Base-by-base conservation (phyloP, 106 monocot genomes). In the Chionographis japonica region DNA sequence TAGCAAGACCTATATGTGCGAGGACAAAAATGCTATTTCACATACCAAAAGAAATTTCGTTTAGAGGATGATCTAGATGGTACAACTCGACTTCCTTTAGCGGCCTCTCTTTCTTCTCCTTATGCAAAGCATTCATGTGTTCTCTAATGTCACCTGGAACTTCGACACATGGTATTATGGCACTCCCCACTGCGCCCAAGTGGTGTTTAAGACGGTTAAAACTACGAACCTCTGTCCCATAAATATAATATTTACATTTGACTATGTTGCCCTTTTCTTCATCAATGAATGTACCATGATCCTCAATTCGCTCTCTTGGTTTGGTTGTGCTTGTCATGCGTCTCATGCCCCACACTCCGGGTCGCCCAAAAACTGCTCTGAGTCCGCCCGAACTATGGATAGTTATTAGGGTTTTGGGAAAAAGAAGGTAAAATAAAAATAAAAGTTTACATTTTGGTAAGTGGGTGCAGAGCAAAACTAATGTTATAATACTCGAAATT, bases 181-280 rank as follows among this genome's bases (percentile, higher is more conserved):
- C 78, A 36, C 52, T 72, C 3, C 78, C 78, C 11, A 78, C 1
- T 4, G 49, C 78, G 52, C 40, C 78, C 16, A 78, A 54, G 42
- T 78, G 78, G 35, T 78, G 70, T 40, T 72, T 65, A 4, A 78
- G 71, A 36, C 78, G 78, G 38, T 64, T 70, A 58, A 78, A 78
- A 9, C 78, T 71, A 27, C 57, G 27, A 12, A 78, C 63, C 50
- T 71, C 78, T 59, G 72, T 78, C 3, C 27, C 70, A 54, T 27
- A 27, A 27, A 27, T 27, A 27, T 71, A 78, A 42, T 78, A 78
- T 3, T 60, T 78, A 66, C 78, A 78, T 66, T 20, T 15, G 35
- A 78, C 78, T 37, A 59, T 78, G 16, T 66, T 10, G 9, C 46
- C 64, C 18, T 65, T 66, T 14, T 54, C 78, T 10, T 71, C 36